A percentile compares a stretch with the other conserved stretches of the same genome.
These are phyloP conservation scores for Debaryomyces coudertii DNA, from an alignment of 1,139 yeast genomes.

Conservation along the genomic window DNA sequence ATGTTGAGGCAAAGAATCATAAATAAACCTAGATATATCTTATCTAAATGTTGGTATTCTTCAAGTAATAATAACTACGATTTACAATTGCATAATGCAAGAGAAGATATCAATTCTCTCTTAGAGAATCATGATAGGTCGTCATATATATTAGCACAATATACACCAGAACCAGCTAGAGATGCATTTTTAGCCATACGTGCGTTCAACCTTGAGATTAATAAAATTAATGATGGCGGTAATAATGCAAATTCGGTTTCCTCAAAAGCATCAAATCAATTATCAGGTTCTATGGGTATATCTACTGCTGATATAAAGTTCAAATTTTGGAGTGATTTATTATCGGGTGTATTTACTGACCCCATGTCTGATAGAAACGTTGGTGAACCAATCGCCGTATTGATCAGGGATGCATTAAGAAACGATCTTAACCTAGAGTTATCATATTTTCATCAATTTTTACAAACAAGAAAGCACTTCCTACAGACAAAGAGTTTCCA, in stretches of 20 bases:
- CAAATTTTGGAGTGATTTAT: conserved; percentile 62
- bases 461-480: conserved; percentile 62
- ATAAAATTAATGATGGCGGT: conserved; percentile 58
- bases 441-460: conserved; percentile 58
- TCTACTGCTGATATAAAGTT: conserved; percentile 56
- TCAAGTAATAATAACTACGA: conserved; percentile 17
- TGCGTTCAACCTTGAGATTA: conserved; percentile 70
- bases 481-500: conserved; percentile 49
- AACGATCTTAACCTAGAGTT: conserved; percentile 56
- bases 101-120: conserved; percentile 44
- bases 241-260: conserved; percentile 36
- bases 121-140: conserved; percentile 61
- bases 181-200: conserved; percentile 70
- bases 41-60: conserved; percentile 10
- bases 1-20: not conserved
- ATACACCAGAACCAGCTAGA: conserved; percentile 67
- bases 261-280: conserved; percentile 33
- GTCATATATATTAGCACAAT: conserved; percentile 66
- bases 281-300: conserved; percentile 42
- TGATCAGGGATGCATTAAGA: conserved; percentile 53
- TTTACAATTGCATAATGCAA: conserved; percentile 38
- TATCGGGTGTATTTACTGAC: conserved; percentile 45
- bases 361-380: conserved; percentile 41
- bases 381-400: conserved; percentile 69
- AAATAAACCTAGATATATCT: not conserved